These are phyloP conservation scores for Raffaelea albimanens DNA, from an alignment of 2,329 filamentous ascomycete species.

Conservation along the genomic window DNA sequence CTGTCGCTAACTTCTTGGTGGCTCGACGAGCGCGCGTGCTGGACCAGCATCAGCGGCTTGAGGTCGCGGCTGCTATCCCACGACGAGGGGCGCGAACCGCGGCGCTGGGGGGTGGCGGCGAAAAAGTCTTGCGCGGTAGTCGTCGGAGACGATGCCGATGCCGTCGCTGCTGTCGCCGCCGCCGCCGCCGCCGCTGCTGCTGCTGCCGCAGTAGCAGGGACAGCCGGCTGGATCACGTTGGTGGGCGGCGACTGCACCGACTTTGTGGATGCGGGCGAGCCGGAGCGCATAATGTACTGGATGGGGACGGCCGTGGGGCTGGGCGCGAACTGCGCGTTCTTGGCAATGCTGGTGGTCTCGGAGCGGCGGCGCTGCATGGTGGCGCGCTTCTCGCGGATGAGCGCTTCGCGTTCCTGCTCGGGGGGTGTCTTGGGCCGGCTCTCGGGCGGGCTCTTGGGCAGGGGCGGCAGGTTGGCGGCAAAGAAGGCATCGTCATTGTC, in stretches of 20 bases:
- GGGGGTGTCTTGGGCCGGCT: slow-evolving; percentile 50
- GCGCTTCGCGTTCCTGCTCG: slow-evolving; percentile 30
- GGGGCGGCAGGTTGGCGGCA: slow-evolving; percentile 17
- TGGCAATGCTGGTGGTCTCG: slow-evolving; percentile 35
- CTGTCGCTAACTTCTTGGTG: slow-evolving; percentile 17
- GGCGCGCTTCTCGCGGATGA: slow-evolving; percentile 22
- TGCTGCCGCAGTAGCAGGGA: slow-evolving; percentile 22
- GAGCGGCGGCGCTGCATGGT: slow-evolving; percentile 33
- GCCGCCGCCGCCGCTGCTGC: neutral
- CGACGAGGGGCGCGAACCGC: slow-evolving; percentile 42
- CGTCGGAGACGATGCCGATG: neutral
- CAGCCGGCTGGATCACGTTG: neutral
- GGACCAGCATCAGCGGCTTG: slow-evolving; percentile 73
- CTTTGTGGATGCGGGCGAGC: slow-evolving; percentile 30
- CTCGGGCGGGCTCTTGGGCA: slow-evolving; percentile 45
- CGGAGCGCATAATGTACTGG: slow-evolving; percentile 39
- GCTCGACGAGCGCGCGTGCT: slow-evolving; percentile 36
- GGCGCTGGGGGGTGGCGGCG: slow-evolving; percentile 15
- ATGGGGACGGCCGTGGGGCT: slow-evolving; percentile 51
- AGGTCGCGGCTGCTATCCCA: slow-evolving; percentile 62
- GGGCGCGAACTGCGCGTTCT: slow-evolving; percentile 20
- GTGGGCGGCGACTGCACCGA: slow-evolving; percentile 1
- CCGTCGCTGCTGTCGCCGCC: neutral
- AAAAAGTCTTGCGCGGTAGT: neutral
- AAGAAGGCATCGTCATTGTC: slow-evolving; percentile 19